Percentiles rank a stretch among this genome's conserved stretches.
phyloP scores from a whole-genome alignment of 208 protist species.

The Acanthamoeba healyi region DNA sequence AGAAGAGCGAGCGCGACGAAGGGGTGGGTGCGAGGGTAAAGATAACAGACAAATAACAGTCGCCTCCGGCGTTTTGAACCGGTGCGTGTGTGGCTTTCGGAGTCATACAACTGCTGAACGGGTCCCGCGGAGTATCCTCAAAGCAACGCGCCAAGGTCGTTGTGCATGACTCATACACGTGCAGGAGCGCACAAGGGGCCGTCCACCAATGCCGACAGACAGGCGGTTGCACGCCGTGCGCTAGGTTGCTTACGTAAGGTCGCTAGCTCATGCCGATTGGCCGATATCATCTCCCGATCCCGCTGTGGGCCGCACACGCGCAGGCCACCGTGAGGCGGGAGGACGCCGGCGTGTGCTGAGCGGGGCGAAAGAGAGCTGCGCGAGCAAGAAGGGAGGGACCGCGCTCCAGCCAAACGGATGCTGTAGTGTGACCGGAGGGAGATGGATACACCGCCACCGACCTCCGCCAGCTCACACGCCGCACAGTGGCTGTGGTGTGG shows the following conservation, averaged over 20 bases:
- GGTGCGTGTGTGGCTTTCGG: too few relatives aligned
- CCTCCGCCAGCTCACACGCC: neutral
- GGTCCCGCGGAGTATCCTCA: neutral
- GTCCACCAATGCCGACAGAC: too few relatives aligned
- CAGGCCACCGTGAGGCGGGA: too few relatives aligned
- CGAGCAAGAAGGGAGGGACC: too few relatives aligned
- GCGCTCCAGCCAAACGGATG: too few relatives aligned
- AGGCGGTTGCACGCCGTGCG: too few relatives aligned
- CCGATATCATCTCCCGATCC: neutral
- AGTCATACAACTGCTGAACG: neutral
- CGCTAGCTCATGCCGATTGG: neutral
- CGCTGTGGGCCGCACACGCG: too few relatives aligned
- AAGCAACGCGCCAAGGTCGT: neutral
- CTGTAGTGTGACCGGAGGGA: neutral
- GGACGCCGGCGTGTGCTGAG: too few relatives aligned
- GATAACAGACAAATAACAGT: conserved; percentile 3
- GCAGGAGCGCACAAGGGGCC: too few relatives aligned
- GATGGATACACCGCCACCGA: neutral
- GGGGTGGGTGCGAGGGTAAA: neutral
- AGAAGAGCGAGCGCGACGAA: neutral
- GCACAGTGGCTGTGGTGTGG: neutral
- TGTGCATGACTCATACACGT: neutral
- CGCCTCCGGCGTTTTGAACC: neutral
- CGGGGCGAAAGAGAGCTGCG: too few relatives aligned
- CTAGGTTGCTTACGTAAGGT: too few relatives aligned